A percentile compares a stretch with the other conserved stretches of the same genome.
These are phyloP conservation scores for Musa balbisiana DNA, from an alignment of 202 grass and related monocot genomes.

Conservation along the genomic window DNA sequence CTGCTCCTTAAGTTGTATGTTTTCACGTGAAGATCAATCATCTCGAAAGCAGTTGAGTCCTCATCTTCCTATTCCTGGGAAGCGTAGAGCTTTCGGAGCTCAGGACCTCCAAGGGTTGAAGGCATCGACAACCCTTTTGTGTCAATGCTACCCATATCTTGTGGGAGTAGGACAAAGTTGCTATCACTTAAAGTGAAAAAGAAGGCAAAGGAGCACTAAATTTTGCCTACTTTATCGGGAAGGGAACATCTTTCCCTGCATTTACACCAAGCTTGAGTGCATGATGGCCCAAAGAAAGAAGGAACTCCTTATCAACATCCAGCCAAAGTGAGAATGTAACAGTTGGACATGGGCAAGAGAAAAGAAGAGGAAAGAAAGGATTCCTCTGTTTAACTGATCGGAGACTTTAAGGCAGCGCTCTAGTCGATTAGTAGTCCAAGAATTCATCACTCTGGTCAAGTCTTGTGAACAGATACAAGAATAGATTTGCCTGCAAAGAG, in stretches of 20 bases:
- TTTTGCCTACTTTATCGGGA: background rate
- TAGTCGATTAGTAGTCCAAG: no score
- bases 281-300: background rate
- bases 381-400: no score
- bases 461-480: no score
- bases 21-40: background rate
- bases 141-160: background rate
- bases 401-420: no score
- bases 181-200: conserved; percentile 2
- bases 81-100: background rate
- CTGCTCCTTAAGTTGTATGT: background rate
- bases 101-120: background rate
- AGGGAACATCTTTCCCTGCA: background rate
- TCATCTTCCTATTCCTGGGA: background rate
- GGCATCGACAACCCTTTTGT: background rate
- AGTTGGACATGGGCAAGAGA: background rate
- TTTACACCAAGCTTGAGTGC: background rate
- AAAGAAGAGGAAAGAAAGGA: no score
- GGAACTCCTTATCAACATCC: background rate
- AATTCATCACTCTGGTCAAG: no score
- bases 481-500: no score
- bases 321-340: no score
- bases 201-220: background rate
- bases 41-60: background rate
- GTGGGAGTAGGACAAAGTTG: background rate